Evolutionary conservation across 441 rosid genomes (phyloP).

Genomic region (Geranium incanum): DNA sequence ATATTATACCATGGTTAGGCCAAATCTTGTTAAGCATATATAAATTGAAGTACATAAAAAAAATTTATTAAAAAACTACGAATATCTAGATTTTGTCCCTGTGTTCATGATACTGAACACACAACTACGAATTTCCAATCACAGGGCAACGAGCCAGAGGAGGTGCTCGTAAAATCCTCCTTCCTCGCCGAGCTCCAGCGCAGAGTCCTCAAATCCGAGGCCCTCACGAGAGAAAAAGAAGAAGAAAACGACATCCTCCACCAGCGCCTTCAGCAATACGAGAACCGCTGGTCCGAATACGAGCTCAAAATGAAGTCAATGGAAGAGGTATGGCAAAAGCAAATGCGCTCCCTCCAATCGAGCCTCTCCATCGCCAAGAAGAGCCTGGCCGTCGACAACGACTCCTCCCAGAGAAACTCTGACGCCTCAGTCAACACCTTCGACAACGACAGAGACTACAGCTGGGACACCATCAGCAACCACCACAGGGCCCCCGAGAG

Average conservation of each 20-base stretch:
- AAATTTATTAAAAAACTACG: no score
- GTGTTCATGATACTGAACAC: not conserved
- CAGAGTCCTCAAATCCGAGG: conserved; percentile 85
- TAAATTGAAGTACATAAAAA: not conserved
- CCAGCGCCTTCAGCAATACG: conserved; percentile 87
- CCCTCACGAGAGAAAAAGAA: conserved; percentile 76
- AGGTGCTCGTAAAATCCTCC: conserved; percentile 82
- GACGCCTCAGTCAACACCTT: conserved; percentile 78
- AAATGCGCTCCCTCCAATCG: conserved; percentile 93
- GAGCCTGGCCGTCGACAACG: conserved; percentile 71
- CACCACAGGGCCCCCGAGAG: conserved; percentile 47
- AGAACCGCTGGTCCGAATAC: conserved; percentile 92
- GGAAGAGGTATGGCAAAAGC: conserved; percentile 99
- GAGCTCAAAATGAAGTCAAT: conserved; percentile 96
- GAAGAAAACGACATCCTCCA: conserved; percentile 93
- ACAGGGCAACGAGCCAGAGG: conserved; percentile 66
- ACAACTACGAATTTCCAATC: conserved; percentile 6
- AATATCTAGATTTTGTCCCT: no score
- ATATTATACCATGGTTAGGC: no score
- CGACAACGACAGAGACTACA: conserved; percentile 53
- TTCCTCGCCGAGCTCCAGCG: conserved; percentile 87
- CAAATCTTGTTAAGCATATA: not conserved
- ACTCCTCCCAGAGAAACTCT: conserved; percentile 59
- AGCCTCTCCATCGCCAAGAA: conserved; percentile 96
- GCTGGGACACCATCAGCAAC: conserved; percentile 63